Base-by-base conservation (phyloP, 129 eudicot genomes). In the Arctium minus region DNA sequence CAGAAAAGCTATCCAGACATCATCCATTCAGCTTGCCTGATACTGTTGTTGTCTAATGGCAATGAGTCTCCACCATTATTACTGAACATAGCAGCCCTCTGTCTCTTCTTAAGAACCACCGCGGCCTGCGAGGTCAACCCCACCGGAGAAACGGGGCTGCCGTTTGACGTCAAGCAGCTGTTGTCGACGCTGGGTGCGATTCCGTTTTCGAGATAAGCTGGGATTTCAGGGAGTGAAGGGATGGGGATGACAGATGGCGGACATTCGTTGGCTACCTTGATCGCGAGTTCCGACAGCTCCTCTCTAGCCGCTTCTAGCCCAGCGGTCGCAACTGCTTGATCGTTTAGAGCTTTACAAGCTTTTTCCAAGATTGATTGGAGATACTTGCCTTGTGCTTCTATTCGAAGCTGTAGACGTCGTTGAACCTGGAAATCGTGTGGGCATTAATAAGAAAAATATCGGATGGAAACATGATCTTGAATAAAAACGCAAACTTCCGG, bases 381-480 rank as follows among this genome's bases (percentile, higher is more conserved):
- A 75, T 94, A 94, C 76, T 90, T 94, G 42, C 96, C 89, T 85
- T 94, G 98, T 70, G 98, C 94, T 88, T 94, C 98, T n/a, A 94
- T 91, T 31, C 97, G 92, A 36, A 94, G 88, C 81, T 94, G 92
- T 73, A 94, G 93, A 42, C 87, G 94, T 10, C 96, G 96, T 81
- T 92, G 98, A 67, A 94, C 98, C 98, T 94, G 78, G 33, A 84
- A 87, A 64, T 72, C 8, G 6, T 27, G 70, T 12, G 5, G 15
- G 36, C 15, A 37, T 40, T 84, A 56, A 18, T 15, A 8, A 71
- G 71, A 46, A 8, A 39, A 30, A 4, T 56, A 4, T 56, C 27
- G 8, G 67, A 56, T 56, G 67, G 67, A 56, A n/a, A 56, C 27
- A 10, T 15, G 8, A 29, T 67, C 71, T 67, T 67, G 33, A 67